These are phyloP conservation scores for Tetrahymena elliotti DNA, from an alignment of 73 alveolate species.

Conservation along the genomic window DNA sequence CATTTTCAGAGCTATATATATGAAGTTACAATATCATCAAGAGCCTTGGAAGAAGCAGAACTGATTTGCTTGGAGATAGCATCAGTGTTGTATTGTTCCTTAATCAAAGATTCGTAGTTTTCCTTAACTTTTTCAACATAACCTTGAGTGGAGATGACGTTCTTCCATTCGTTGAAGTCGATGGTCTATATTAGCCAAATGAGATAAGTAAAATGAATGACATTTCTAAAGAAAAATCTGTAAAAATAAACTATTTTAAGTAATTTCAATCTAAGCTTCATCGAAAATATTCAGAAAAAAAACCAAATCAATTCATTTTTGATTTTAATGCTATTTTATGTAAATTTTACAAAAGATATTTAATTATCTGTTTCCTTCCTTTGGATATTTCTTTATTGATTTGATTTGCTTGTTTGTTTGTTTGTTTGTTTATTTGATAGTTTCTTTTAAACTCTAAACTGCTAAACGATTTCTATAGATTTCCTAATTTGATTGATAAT, in stretches of 20 bases:
- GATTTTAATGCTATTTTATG: not conserved
- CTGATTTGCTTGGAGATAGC: constrained; percentile 38
- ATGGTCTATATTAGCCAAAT: constrained; percentile 15
- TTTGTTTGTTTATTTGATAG: too few species aligned
- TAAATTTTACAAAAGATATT: not conserved
- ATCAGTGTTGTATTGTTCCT: constrained; percentile 27
- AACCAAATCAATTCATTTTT: not conserved
- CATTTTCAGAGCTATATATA: not conserved
- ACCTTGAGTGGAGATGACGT: constrained; percentile 26
- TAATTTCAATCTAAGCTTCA: not conserved
- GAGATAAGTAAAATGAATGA: not conserved
- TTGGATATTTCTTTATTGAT: not conserved
- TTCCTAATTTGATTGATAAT: not conserved
- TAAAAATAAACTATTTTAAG: not conserved
- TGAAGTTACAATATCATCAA: constrained; percentile 15
- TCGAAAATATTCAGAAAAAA: not conserved
- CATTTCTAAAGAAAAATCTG: not conserved
- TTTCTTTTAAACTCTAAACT: not conserved
- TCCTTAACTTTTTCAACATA: constrained; percentile 34
- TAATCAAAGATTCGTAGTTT: constrained; percentile 12
- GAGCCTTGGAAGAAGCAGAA: constrained; percentile 24
- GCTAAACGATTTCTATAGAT: not conserved
- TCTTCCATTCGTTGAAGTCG: constrained; percentile 28
- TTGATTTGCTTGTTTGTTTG: too few species aligned
- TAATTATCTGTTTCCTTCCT: not conserved